Percentiles rank a stretch among this genome's conserved stretches.
phyloP scores from a whole-genome alignment of 1,139 yeast genomes.

The Pichia norvegensis region DNA sequence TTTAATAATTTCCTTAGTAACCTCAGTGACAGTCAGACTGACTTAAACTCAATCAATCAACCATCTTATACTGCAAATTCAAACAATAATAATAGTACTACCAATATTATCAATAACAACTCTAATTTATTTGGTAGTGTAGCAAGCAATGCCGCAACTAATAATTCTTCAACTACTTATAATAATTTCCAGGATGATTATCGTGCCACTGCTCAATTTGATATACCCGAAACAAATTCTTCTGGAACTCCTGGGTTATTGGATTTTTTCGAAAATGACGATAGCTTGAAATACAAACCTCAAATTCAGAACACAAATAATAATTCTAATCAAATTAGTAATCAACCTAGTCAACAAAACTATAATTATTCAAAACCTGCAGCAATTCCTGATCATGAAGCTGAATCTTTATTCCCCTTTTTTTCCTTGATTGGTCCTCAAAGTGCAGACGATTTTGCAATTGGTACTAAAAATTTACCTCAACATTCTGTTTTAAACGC shows the following conservation, averaged over 20 bases:
- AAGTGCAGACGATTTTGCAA: background rate
- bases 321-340: background rate
- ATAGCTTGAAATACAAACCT: slow-evolving; percentile 1
- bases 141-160: slow-evolving; percentile 12
- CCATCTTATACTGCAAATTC: background rate
- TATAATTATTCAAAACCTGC: background rate
- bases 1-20: slow-evolving; percentile 24
- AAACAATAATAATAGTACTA: background rate
- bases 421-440: slow-evolving; percentile 43
- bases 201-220: background rate
- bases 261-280: slow-evolving; percentile 30
- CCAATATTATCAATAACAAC: background rate
- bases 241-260: slow-evolving; percentile 32
- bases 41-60: background rate
- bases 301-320: background rate
- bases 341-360: background rate
- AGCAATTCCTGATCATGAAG: slow-evolving; percentile 14
- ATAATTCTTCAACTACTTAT: background rate
- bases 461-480: background rate
- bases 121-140: slow-evolving; percentile 19
- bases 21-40: slow-evolving; percentile 11
- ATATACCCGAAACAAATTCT: background rate
- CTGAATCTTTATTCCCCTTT: slow-evolving; percentile 39
- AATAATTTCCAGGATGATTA: background rate
- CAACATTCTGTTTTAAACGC: background rate